Evolutionary conservation across 768 basidiomycete genomes (phyloP).

Genomic region (Lactifluus piperatus): DNA sequence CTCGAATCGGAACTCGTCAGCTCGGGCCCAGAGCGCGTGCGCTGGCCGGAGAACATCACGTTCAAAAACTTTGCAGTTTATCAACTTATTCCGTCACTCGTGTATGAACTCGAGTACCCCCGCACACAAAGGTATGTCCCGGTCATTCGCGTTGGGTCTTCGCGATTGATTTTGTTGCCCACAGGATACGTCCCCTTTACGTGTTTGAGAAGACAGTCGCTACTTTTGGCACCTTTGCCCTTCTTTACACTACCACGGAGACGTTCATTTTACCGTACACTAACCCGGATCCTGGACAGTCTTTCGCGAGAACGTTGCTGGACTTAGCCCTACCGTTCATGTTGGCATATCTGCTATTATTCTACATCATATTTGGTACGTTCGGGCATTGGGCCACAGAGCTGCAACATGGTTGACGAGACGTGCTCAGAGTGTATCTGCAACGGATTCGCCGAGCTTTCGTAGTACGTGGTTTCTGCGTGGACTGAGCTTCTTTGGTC

Average conservation of each 20-base stretch:
- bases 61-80: constrained; percentile 78
- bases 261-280: constrained; percentile 85
- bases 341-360: constrained; percentile 82
- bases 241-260: constrained; percentile 91
- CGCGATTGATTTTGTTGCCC: neutral
- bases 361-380: constrained; percentile 79
- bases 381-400: neutral
- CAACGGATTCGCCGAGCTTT: constrained; percentile 90
- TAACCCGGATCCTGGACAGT: constrained; percentile 53
- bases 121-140: constrained; percentile 67
- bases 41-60: constrained; percentile 82
- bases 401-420: constrained; percentile 4
- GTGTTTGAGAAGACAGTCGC: constrained; percentile 65
- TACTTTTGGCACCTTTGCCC: constrained; percentile 91
- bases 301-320: constrained; percentile 66
- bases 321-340: constrained; percentile 91
- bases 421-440: constrained; percentile 77
- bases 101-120: constrained; percentile 96
- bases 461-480: constrained; percentile 46
- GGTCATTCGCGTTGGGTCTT: neutral
- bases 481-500: neutral
- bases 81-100: constrained; percentile 82
- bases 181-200: constrained; percentile 68
- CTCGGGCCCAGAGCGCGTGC: constrained; percentile 53
- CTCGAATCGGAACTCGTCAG: constrained; percentile 69